Base-by-base conservation (phyloP, 768 basidiomycete species). In the Termitomyces sp. region DNA sequence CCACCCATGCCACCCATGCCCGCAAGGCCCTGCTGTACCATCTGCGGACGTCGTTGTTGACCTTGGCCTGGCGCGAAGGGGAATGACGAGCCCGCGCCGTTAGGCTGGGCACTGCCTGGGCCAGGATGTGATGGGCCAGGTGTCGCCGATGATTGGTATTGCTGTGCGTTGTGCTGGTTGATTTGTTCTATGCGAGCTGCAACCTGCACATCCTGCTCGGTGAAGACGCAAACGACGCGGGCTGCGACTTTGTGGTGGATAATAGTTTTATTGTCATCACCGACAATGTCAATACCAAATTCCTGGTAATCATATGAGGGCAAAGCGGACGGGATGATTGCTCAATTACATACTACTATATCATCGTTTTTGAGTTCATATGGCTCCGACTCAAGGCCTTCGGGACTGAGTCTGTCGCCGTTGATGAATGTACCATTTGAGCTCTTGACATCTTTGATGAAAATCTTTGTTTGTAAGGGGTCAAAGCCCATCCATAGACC, bases 391-490 rank as follows among this genome's bases (percentile, higher is more conserved):
- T 98, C 95, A 57, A 89, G 78, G 37, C 91, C 87, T 69, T 99
- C 96, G 3, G 80, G 79, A 60, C 89, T 92, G 48, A 98, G 84
- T 41, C 97, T 81, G 62, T 98, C 94, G 55, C 92, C 87, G 64
- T 99, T 98, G 69, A 99, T 94, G 69, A 98, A 99, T 6, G 97
- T 99, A 1, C 97, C 97, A 62, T 99, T 99, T 1, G 92, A 94
- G 62, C 90, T 93, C 76, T 96, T 96, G 68, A 98, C 94, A 71
- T 98, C 97, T 73, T 94, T 96, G 78, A 99, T 98, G 77, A 75
- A 96, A 71, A 98, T 94, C 94, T 98, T 46, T 33, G 4, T 61
- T 37, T 6, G 15, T 57, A 56, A 58, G 54, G 33, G 61, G 61
- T 44, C 58, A 55, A 45, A 37, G 7, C 26, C 7, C 17, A 28